Conservation (phyloP, 306 rosid genomes). For the Crataegus laevigata region DNA sequence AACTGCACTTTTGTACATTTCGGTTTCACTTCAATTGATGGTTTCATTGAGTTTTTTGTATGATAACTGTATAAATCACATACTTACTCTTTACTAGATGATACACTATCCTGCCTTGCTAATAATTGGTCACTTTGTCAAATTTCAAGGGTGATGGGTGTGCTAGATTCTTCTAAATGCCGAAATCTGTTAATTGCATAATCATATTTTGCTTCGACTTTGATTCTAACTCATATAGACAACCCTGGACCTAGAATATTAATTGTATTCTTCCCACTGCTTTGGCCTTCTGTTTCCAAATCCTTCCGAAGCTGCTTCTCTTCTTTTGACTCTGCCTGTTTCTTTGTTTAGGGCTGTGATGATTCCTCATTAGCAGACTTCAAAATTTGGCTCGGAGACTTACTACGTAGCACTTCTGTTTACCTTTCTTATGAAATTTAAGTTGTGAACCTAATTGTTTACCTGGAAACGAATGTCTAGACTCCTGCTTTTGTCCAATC, state of each 20-base stretch:
- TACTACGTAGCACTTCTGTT: constrained; percentile 26
- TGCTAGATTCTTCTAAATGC: constrained; percentile 2
- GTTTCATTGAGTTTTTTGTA: not conserved
- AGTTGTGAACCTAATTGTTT: constrained; percentile 3
- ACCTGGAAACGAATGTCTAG: not conserved
- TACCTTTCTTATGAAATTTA: constrained; percentile 22
- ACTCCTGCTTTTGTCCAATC: not conserved
- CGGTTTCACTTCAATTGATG: not conserved
- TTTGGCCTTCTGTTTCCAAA: not conserved
- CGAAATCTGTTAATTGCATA: constrained; percentile 5
- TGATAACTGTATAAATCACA: not conserved
- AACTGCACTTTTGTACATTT: constrained; percentile 10
- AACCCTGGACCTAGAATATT: not conserved
- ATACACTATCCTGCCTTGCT: not conserved
- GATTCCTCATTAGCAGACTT: constrained; percentile 41
- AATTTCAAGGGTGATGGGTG: not conserved
- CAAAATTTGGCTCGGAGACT: constrained; percentile 50
- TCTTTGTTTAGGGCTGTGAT: constrained; percentile 74
- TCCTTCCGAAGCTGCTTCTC: constrained; percentile 10
- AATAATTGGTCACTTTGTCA: constrained; percentile 1
- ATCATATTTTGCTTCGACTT: not conserved
- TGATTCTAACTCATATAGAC: not conserved
- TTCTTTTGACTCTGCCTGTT: constrained; percentile 42
- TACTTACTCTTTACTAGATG: not conserved
- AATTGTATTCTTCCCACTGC: not conserved